Conservation (phyloP, 2,329 filamentous ascomycete genomes). For the Aspergillus melleus region DNA sequence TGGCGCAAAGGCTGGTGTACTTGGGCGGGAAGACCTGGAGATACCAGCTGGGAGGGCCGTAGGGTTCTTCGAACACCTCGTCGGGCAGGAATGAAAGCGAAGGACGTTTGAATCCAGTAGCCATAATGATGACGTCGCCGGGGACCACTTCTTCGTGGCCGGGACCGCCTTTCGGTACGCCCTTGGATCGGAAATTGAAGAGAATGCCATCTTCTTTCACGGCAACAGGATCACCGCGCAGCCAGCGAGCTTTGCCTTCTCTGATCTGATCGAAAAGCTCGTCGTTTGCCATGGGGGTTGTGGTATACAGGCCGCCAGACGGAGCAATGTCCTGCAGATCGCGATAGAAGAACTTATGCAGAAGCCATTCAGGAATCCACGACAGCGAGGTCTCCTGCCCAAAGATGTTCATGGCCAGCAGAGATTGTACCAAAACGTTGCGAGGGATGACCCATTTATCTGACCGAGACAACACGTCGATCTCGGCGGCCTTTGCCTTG, state of each 20-base stretch:
- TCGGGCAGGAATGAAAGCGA: conserved; percentile 71
- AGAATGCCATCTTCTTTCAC: conserved; percentile 64
- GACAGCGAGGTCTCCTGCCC: conserved; percentile 74
- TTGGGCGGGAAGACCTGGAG: conserved; percentile 79
- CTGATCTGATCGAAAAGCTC: conserved; percentile 76
- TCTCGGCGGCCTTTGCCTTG: conserved; percentile 64
- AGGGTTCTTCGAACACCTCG: conserved; percentile 71
- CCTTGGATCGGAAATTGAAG: conserved; percentile 70
- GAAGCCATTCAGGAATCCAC: conserved; percentile 73
- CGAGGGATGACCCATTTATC: conserved; percentile 89
- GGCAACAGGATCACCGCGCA: conserved; percentile 73
- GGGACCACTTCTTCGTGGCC: conserved; percentile 66
- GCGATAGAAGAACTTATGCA: conserved; percentile 79
- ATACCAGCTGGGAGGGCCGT: conserved; percentile 82
- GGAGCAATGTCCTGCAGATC: conserved; percentile 75
- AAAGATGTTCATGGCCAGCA: conserved; percentile 76
- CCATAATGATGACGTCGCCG: conserved; percentile 78
- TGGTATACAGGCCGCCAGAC: conserved; percentile 70
- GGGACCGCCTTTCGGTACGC: conserved; percentile 74
- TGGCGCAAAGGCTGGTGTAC: conserved; percentile 72
- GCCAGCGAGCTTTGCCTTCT: conserved; percentile 70
- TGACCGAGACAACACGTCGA: conserved; percentile 71
- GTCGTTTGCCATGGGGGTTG: conserved; percentile 85
- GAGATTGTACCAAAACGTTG: conserved; percentile 70
- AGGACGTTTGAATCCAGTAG: conserved; percentile 77